Percentiles rank a stretch among this genome's conserved stretches.
Evolutionary conservation across 2,329 filamentous ascomycete species (phyloP).

Genomic region (Penicillium sp.): DNA sequence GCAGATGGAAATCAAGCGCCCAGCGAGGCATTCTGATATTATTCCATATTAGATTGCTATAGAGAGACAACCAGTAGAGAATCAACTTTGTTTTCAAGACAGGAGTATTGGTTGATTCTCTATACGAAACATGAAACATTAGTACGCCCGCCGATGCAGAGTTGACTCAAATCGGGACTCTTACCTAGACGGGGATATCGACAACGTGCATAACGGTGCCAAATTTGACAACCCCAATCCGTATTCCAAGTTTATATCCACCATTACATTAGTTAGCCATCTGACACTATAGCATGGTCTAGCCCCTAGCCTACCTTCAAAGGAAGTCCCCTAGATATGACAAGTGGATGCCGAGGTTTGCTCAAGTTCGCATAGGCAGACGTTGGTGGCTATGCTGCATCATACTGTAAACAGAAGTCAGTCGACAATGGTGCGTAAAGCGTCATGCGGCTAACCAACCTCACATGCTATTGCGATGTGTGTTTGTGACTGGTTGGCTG

Average conservation of each 20-base stretch:
- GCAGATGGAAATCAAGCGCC: too few species aligned
- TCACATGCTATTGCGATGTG: background rate
- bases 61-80: background rate
- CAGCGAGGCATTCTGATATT: too few species aligned
- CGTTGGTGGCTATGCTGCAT: background rate
- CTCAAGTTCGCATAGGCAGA: background rate
- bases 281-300: background rate
- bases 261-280: background rate
- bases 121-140: background rate
- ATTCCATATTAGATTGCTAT: background rate
- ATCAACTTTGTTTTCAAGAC: too few species aligned
- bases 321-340: background rate
- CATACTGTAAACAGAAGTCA: background rate
- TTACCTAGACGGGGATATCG: too few species aligned
- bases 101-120: background rate
- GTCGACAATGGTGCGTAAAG: background rate
- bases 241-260: background rate
- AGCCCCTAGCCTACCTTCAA: background rate
- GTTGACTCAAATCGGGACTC: too few species aligned
- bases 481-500: background rate
- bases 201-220: too few species aligned
- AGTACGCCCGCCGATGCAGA: background rate
- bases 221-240: background rate
- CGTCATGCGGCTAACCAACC: background rate
- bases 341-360: background rate